A percentile compares a stretch with the other conserved stretches of the same genome.
Evolutionary conservation across 352 stramenopile genomes (phyloP).

Genomic region (Phytophthora sp.): DNA sequence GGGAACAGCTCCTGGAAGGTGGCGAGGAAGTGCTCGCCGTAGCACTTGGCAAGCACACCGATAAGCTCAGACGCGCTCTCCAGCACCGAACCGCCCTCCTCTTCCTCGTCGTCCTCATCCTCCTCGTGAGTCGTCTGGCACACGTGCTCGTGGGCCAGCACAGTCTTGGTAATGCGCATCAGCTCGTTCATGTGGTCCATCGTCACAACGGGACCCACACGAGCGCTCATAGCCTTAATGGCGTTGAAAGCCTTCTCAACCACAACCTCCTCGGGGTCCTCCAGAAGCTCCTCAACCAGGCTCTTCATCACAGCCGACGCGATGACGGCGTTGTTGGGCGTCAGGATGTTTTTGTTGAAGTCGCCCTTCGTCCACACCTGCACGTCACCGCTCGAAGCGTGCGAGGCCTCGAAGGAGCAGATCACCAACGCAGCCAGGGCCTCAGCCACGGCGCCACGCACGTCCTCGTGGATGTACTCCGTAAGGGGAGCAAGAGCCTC

Average conservation of each 20-base stretch:
- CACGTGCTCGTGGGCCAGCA: constrained; percentile 89
- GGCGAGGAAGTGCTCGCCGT: constrained; percentile 92
- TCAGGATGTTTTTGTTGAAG: constrained; percentile 80
- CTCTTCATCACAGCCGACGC: constrained; percentile 80
- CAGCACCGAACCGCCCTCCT: constrained; percentile 94
- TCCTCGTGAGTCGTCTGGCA: constrained; percentile 92
- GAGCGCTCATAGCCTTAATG: constrained; percentile 95
- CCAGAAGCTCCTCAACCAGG: constrained; percentile 77
- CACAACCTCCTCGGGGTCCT: constrained; percentile 86
- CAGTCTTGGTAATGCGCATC: constrained; percentile 86
- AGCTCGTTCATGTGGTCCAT: constrained; percentile 90
- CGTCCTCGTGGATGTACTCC: constrained; percentile 90
- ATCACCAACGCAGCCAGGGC: constrained; percentile 82
- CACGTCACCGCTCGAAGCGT: constrained; percentile 76
- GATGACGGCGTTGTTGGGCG: constrained; percentile 79
- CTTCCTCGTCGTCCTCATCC: constrained; percentile 92
- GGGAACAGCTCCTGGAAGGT: constrained; percentile 93
- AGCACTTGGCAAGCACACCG: constrained; percentile 93
- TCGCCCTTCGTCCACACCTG: constrained; percentile 89
- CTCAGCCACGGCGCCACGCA: constrained; percentile 80
- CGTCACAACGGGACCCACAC: constrained; percentile 91
- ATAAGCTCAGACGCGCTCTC: constrained; percentile 95
- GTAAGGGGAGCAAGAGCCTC: constrained; percentile 78
- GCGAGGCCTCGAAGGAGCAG: constrained; percentile 84
- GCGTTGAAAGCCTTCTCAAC: constrained; percentile 96